phyloP scores from a whole-genome alignment of 78 protist species.

The Cavenderia fasciculata region DNA sequence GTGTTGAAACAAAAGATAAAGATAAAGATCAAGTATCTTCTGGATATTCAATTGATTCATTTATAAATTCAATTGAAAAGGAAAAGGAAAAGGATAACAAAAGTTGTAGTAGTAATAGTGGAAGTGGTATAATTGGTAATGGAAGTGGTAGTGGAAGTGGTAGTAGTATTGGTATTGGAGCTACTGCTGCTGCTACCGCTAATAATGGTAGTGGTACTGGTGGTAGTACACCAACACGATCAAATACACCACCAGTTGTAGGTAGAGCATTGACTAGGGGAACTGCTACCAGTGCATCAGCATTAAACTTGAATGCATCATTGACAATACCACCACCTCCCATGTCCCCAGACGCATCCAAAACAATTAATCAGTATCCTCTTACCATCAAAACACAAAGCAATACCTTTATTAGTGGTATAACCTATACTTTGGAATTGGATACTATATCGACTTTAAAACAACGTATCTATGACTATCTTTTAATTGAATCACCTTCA shows the following conservation, averaged over 20 bases:
- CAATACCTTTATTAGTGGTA: neutral
- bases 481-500: neutral
- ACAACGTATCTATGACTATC: neutral
- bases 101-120: too few relatives aligned
- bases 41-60: too few relatives aligned
- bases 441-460: conserved; percentile 9
- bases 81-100: too few relatives aligned
- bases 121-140: too few relatives aligned
- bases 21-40: too few relatives aligned
- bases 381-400: neutral
- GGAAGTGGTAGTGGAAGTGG: neutral
- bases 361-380: conserved; percentile 18
- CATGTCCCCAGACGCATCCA: too few relatives aligned
- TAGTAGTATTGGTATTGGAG: conserved; percentile 15
- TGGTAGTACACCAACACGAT: neutral
- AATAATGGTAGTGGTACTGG: neutral
- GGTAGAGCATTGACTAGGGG: neutral
- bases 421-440: conserved; percentile 22
- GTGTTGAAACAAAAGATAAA: too few relatives aligned
- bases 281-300: too few relatives aligned
- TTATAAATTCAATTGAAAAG: too few relatives aligned
- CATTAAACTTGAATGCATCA: too few relatives aligned
- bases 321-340: too few relatives aligned
- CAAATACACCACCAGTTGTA: neutral
- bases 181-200: neutral